A percentile compares a stretch with the other conserved stretches of the same genome.
phyloP scores from a whole-genome alignment of 1,284 basidiomycete genomes.

The Rhodotorula sp. region DNA sequence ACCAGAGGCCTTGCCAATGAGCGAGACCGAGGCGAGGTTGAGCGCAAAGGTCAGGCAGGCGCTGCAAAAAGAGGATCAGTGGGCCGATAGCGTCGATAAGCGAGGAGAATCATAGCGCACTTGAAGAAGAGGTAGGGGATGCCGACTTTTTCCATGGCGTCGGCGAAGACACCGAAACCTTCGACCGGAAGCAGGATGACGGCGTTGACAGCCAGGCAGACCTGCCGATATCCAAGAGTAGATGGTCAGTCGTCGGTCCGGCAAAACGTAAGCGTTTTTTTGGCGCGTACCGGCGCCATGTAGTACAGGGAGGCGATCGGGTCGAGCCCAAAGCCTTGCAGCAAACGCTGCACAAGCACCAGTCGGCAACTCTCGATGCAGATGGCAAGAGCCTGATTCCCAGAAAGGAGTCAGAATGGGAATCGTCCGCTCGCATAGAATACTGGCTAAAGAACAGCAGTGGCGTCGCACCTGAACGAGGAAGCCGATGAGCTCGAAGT shows the following conservation, averaged over 20 bases:
- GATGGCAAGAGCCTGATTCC: slow-evolving; percentile 32
- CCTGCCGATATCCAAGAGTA: neutral
- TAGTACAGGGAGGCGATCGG: slow-evolving; percentile 72
- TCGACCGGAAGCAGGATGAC: slow-evolving; percentile 38
- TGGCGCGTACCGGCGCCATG: slow-evolving; percentile 48
- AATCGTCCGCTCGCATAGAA: slow-evolving; percentile 56
- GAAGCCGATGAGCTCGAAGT: slow-evolving; percentile 84
- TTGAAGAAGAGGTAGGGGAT: slow-evolving; percentile 37
- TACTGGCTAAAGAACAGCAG: slow-evolving; percentile 21
- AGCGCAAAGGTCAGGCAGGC: slow-evolving; percentile 84
- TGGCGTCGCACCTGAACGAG: slow-evolving; percentile 50
- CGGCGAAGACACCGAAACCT: slow-evolving; percentile 32
- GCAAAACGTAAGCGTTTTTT: neutral
- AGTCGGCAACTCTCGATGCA: slow-evolving; percentile 84
- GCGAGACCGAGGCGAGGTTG: slow-evolving; percentile 90
- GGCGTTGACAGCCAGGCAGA: slow-evolving; percentile 88
- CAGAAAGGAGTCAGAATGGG: slow-evolving; percentile 52
- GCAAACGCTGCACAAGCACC: slow-evolving; percentile 92
- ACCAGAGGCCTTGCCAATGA: slow-evolving; percentile 83
- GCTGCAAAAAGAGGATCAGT: slow-evolving; percentile 60
- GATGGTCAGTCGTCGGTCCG: neutral
- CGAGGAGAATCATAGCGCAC: slow-evolving; percentile 14
- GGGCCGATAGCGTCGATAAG: neutral
- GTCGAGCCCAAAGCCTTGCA: slow-evolving; percentile 82
- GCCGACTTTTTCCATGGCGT: slow-evolving; percentile 35